Base-by-base conservation (phyloP, 371 early-diverging fungal genomes). In the Ordospora pajunii region DNA sequence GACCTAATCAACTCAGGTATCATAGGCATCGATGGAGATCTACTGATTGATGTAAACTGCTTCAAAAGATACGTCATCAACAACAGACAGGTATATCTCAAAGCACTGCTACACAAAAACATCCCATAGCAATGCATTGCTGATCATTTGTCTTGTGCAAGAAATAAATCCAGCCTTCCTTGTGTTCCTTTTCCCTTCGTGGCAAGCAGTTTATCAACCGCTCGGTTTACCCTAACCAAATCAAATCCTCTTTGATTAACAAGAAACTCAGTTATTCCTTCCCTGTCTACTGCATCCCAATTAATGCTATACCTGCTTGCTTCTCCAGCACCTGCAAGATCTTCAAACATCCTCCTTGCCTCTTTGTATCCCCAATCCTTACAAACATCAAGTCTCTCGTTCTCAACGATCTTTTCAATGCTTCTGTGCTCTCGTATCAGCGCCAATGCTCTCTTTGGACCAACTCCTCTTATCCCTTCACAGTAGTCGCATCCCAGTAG, bases 401-500 rank as follows among this genome's bases (percentile, higher is more conserved):
- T 83, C 70, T 89, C 85, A 17, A 97, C 51, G 0, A 94, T 89
- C 0, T 88, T 88, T 73, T 98, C 97, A 72, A 99, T 89, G 9
- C 84, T 82, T 77, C 88, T 88, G 84, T 95, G 90, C 79, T 95
- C 89, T 75, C 89, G 88, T 75, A 99, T 94, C 50, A 93, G 80
- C 25, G 84, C 85, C n/a, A 90, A 87, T 0, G 95, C 97, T 12
- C 45, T 82, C 63, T 90, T 88, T 12, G 95, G 95, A 0, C 98
- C 98, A 65, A 97, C 89, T 2, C 96, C 96, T 76, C 89, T 91
- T 78, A 97, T 92, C 19, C 91, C 90, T 53, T 93, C 92, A 64
- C 92, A 92, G 86, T 96, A 99, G 86, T 99, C 99, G 86, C 98
- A 98, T 43, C 99, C 99, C 46, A 97, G 86, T 54, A 99, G 83